Evolutionary conservation across 805 yeast genomes (phyloP), one percentile per base, ranked within the genome.

Genomic region (Hanseniaspora valbyensis): DNA sequence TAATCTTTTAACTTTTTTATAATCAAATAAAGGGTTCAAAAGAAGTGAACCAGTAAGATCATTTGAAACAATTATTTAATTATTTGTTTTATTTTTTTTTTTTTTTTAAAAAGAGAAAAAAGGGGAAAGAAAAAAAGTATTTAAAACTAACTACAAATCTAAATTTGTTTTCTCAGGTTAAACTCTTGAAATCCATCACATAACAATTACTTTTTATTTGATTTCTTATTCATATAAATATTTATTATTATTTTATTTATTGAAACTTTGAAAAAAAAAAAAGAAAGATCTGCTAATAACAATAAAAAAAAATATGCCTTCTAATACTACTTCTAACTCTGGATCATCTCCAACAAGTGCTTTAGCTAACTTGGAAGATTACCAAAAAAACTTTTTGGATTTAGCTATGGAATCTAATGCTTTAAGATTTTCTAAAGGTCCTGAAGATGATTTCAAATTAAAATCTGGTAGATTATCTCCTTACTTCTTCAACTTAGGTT

Each of bases 401-500:
- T 75, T 80, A 56, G 95, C 98, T 22, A 70, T 89, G 56, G 85
- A 81, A 58, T 76, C 83, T 51, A 70, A 81, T 57, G 95, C 96
- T 14, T 74, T 90, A 59, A 78, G 81, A 62, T 92, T 90, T 64
- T 44, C 50, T 16, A 44, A 44, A 22, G 26, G 18, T n/a, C 8
- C 33, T 16, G 53, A 44, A 18, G 97, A 97, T 48, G 66, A 74
- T 45, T 90, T 86, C 75, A 87, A 95, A 13, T 75, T 90, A 64
- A 90, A 90, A 66, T 82, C 94, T 1, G 97, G 97, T 22, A 78
- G 98, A 59, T 68, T 71, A 53, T 89, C 96, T n/a, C 98, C 98
- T 45, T 90, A 92, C 67, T 90, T 92, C 62, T 89, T 90, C 77
- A 89, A 89, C 69, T 69, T 87, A 67, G 97, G 96, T n/a, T 73